These are phyloP conservation scores for Phanerochaete sordida DNA, from an alignment of 768 basidiomycete genomes.

Conservation along the genomic window DNA sequence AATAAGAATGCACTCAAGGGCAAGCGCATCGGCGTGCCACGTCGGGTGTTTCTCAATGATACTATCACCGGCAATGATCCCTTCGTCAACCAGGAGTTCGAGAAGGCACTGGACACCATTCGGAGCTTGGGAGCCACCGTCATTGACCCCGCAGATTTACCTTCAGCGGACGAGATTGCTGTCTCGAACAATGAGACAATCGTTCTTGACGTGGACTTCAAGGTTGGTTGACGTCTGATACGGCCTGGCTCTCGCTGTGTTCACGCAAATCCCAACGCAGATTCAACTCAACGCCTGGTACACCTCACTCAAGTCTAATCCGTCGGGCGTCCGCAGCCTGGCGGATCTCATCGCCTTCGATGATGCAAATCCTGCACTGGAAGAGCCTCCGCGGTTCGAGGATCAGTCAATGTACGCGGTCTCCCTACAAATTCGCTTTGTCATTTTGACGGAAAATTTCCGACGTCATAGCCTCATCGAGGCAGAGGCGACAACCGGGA, in stretches of 20 bases:
- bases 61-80: conserved; percentile 18
- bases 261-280: conserved; percentile 44
- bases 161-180: conserved; percentile 45
- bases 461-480: conserved; percentile 28
- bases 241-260: neutral
- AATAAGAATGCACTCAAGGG: conserved; percentile 43
- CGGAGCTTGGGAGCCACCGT: conserved; percentile 40
- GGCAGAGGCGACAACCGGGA: conserved; percentile 19
- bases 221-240: conserved; percentile 32
- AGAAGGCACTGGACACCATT: conserved; percentile 29
- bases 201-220: conserved; percentile 59
- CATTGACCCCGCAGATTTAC: conserved; percentile 61
- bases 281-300: conserved; percentile 29
- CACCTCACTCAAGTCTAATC: conserved; percentile 24
- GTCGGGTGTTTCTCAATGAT: conserved; percentile 23
- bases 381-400: conserved; percentile 41
- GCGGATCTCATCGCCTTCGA: conserved; percentile 62
- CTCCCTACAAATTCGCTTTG: neutral
- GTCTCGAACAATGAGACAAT: conserved; percentile 49
- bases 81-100: conserved; percentile 31
- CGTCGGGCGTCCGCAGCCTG: conserved; percentile 51
- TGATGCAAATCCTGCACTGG: conserved; percentile 44
- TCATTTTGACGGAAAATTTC: conserved; percentile 10
- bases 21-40: conserved; percentile 43
- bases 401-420: conserved; percentile 32